Evolutionary conservation across 305 asterid species (phyloP).

Genomic region (Fraxinus sp.): DNA sequence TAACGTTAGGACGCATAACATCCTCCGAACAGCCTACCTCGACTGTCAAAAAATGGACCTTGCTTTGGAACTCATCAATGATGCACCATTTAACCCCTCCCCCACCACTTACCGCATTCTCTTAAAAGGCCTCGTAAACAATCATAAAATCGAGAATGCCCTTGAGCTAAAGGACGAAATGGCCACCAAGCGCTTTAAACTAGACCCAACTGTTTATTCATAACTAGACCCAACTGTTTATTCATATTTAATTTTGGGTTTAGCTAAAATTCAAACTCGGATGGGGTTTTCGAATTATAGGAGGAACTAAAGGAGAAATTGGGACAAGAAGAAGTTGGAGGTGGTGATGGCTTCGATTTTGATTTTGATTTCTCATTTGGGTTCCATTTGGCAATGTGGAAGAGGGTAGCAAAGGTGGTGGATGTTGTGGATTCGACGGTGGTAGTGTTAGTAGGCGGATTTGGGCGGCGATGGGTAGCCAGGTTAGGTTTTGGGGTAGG

Average conservation of each 20-base stretch:
- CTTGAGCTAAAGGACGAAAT: conserved; percentile 62
- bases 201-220: conserved; percentile 37
- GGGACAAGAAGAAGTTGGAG: conserved; percentile 51
- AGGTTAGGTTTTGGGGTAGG: too few relatives aligned
- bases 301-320: conserved; percentile 78
- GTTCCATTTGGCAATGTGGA: too few relatives aligned
- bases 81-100: conserved; percentile 69
- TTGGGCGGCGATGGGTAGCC: too few relatives aligned
- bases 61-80: conserved; percentile 82
- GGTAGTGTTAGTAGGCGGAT: too few relatives aligned
- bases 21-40: conserved; percentile 73
- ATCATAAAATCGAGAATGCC: conserved; percentile 53
- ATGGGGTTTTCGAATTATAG: conserved; percentile 59
- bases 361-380: too few relatives aligned
- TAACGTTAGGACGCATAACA: conserved; percentile 65
- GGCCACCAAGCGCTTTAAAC: conserved; percentile 53
- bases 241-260: conserved; percentile 74
- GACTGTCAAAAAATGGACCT: conserved; percentile 76
- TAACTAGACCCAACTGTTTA: conserved; percentile 58
- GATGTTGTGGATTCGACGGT: too few relatives aligned
- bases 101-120: conserved; percentile 70
- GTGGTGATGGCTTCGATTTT: conserved; percentile 38
- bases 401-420: too few relatives aligned
- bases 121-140: conserved; percentile 71
- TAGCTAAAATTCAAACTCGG: conserved; percentile 51